These are phyloP conservation scores for Ceratobasidium sp. DNA, from an alignment of 1,284 basidiomycete species.

Conservation along the genomic window DNA sequence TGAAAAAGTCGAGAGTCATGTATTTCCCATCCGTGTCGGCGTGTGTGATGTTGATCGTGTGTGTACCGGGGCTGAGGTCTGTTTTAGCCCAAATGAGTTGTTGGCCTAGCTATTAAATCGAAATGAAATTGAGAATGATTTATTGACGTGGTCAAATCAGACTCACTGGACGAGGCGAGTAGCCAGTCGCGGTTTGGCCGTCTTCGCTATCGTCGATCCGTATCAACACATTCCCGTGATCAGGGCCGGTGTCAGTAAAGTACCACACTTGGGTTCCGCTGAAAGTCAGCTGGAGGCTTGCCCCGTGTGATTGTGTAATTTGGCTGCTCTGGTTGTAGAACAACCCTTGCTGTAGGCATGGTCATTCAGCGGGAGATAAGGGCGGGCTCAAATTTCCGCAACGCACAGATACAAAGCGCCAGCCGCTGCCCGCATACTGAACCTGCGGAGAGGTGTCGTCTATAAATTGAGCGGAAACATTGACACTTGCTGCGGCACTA, in stretches of 20 bases:
- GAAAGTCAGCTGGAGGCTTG: slow-evolving; percentile 19
- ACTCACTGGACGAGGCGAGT: slow-evolving; percentile 14
- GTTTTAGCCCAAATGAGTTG: slow-evolving; percentile 19
- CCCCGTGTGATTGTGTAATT: slow-evolving; percentile 19
- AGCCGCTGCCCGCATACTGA: not conserved
- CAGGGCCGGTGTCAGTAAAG: slow-evolving; percentile 9
- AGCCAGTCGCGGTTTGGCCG: slow-evolving; percentile 14
- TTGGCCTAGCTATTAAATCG: slow-evolving; percentile 15
- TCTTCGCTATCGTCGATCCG: slow-evolving; percentile 1
- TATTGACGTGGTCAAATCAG: not conserved
- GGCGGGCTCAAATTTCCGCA: too few relatives aligned
- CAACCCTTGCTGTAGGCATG: slow-evolving; percentile 5
- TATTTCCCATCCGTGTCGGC: slow-evolving; percentile 11
- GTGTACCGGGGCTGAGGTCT: not conserved
- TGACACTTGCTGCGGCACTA: slow-evolving; percentile 14
- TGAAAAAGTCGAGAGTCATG: slow-evolving; percentile 27
- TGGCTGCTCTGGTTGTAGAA: slow-evolving; percentile 8
- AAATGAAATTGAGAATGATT: not conserved
- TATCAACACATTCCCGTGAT: slow-evolving; percentile 19
- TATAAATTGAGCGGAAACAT: slow-evolving; percentile 1
- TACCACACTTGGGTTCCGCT: slow-evolving; percentile 28
- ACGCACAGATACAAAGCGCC: slow-evolving; percentile 2
- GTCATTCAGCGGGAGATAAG: not conserved
- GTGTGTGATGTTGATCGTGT: slow-evolving; percentile 34
- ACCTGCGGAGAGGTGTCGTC: not conserved